phyloP scores from a whole-genome alignment of 2,329 filamentous ascomycete species.

The Coniochaeta pulveracea region DNA sequence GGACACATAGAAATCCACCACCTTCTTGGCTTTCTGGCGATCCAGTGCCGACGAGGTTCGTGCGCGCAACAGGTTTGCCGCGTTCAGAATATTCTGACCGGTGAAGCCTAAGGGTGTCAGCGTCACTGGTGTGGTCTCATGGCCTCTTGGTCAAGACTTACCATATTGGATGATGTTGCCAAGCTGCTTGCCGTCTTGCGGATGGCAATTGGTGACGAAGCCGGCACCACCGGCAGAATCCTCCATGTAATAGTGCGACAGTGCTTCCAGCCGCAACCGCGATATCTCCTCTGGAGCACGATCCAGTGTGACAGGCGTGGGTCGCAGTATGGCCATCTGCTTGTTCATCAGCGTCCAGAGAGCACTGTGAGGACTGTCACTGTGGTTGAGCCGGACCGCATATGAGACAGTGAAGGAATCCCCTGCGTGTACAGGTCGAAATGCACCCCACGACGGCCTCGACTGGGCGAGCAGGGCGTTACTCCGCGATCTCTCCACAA shows the following conservation, averaged over 20 bases:
- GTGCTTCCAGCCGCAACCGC: not conserved
- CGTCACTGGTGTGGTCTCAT: too few species aligned
- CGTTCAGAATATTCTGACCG: not conserved
- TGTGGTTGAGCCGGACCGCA: not conserved
- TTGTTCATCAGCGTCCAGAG: not conserved
- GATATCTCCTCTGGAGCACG: not conserved
- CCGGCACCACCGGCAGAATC: not conserved
- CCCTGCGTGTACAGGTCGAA: not conserved
- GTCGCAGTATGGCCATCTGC: not conserved
- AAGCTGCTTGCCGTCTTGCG: not conserved
- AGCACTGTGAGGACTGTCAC: not conserved
- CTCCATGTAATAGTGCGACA: not conserved
- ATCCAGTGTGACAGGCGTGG: not conserved
- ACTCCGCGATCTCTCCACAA: not conserved
- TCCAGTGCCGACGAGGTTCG: not conserved
- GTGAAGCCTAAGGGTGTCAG: not conserved
- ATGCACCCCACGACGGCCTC: not conserved
- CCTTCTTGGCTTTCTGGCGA: not conserved
- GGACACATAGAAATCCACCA: not conserved
- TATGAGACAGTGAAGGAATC: not conserved
- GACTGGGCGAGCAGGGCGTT: not conserved
- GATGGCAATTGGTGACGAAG: not conserved
- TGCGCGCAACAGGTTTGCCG: not conserved
- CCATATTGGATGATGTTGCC: not conserved
- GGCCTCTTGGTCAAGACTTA: too few species aligned